These are phyloP conservation scores for Avicennia marina DNA, from an alignment of 257 asterid genomes.

Conservation along the genomic window DNA sequence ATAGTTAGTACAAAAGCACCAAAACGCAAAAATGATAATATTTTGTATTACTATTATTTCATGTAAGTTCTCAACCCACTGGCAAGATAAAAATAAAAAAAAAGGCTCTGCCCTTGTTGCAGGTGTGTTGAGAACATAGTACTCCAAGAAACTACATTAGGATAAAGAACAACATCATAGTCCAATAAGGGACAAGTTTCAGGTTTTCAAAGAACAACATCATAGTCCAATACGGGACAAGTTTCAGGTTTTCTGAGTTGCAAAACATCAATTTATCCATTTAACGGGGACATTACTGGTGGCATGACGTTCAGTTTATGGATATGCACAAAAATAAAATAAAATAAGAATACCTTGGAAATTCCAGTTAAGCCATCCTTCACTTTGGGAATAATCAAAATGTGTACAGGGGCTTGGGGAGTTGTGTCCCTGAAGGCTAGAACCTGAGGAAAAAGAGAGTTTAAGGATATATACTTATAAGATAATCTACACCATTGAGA, in stretches of 20 bases:
- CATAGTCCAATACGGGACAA: no score
- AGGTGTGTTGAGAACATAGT: no score
- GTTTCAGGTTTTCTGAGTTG: no score
- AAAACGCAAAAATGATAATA: no score
- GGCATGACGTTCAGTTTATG: not conserved
- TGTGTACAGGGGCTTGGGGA: constrained; percentile 91
- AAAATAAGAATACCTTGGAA: constrained; percentile 59
- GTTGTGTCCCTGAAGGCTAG: constrained; percentile 84
- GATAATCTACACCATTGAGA: not conserved
- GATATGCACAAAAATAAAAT: not conserved
- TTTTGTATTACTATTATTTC: no score
- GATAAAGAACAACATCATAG: not conserved
- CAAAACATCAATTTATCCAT: no score
- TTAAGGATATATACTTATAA: not conserved
- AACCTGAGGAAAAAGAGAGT: constrained; percentile 44
- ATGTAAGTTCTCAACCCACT: no score
- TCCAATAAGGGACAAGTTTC: not conserved
- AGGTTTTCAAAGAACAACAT: not conserved
- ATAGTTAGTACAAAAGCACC: no score
- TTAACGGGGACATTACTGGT: no score
- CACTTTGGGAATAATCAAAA: constrained; percentile 74
- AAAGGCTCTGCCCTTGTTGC: no score
- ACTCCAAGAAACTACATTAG: no score
- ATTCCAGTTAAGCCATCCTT: constrained; percentile 76
- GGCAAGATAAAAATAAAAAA: no score